phyloP scores from a whole-genome alignment of 129 eudicot species.

The Dittrichia graveolens region DNA sequence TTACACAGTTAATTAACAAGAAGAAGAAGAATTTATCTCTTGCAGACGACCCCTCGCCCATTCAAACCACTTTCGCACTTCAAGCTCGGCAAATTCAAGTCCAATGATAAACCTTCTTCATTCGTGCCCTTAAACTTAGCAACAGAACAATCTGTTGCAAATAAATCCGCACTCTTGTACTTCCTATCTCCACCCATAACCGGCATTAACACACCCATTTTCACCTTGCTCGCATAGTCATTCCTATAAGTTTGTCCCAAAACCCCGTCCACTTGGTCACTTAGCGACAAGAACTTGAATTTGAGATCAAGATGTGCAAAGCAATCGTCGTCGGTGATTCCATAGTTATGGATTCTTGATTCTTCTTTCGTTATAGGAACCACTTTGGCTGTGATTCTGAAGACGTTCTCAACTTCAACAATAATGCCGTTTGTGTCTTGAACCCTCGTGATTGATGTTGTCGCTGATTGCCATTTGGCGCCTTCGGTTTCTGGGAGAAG shows the following conservation, averaged over 20 bases:
- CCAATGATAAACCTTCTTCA: slow-evolving; percentile 8
- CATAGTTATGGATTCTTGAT: slow-evolving; percentile 60
- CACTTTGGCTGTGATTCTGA: slow-evolving; percentile 62
- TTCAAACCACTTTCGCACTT: slow-evolving; percentile 54
- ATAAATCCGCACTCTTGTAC: slow-evolving; percentile 43
- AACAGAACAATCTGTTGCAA: slow-evolving; percentile 58
- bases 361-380: slow-evolving; percentile 69
- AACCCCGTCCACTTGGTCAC: slow-evolving; percentile 55
- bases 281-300: slow-evolving; percentile 63
- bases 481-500: slow-evolving; percentile 42
- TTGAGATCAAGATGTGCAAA: slow-evolving; percentile 87
- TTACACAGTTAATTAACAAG: neutral
- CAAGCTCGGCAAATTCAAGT: slow-evolving; percentile 50
- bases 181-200: slow-evolving; percentile 67
- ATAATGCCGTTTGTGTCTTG: slow-evolving; percentile 43
- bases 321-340: slow-evolving; percentile 54
- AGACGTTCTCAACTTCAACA: slow-evolving; percentile 50
- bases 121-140: slow-evolving; percentile 33
- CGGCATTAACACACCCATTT: slow-evolving; percentile 73
- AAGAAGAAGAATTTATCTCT: slow-evolving; percentile 43
- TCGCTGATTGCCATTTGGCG: slow-evolving; percentile 44
- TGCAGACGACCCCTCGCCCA: slow-evolving; percentile 78
- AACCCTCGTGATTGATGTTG: slow-evolving; percentile 43
- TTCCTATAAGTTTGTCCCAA: slow-evolving; percentile 63
- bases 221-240: slow-evolving; percentile 62